Conservation (phyloP, 495 filamentous ascomycete species). For the Choiromyces venosus region DNA sequence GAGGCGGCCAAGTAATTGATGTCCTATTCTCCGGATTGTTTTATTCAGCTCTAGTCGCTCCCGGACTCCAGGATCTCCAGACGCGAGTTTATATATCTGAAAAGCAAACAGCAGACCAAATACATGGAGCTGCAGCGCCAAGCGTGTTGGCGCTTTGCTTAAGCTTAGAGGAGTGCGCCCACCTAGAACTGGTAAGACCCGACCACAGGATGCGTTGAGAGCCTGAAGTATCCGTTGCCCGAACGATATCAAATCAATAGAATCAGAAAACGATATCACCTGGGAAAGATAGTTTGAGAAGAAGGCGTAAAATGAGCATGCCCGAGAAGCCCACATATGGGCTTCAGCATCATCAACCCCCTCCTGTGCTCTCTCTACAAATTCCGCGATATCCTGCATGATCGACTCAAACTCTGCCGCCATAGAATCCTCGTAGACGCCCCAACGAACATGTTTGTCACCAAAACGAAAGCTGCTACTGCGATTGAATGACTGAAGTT, state of each 20-base stretch:
- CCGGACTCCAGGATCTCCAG: conserved; percentile 39
- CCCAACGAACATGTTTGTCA: conserved; percentile 57
- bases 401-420: conserved; percentile 58
- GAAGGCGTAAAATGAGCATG: conserved; percentile 37
- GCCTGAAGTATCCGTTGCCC: conserved; percentile 42
- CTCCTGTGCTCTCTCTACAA: conserved; percentile 36
- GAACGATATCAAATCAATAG: conserved; percentile 34
- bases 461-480: conserved; percentile 47
- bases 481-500: conserved; percentile 42
- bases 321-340: conserved; percentile 16
- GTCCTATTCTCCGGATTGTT: conserved; percentile 36
- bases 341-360: conserved; percentile 21
- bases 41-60: conserved; percentile 47
- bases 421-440: conserved; percentile 61
- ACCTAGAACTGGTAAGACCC: conserved; percentile 22
- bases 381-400: conserved; percentile 47
- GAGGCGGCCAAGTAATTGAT: conserved; percentile 45
- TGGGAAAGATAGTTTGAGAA: conserved; percentile 34
- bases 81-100: conserved; percentile 31
- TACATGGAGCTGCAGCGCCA: conserved; percentile 28
- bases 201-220: conserved; percentile 29
- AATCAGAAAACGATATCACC: conserved; percentile 29
- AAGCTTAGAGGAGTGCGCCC: conserved; percentile 8
- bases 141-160: conserved; percentile 19
- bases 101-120: conserved; percentile 33